phyloP scores from a whole-genome alignment of 192 early-diverging fungal genomes.

The Entomortierella lignicola region DNA sequence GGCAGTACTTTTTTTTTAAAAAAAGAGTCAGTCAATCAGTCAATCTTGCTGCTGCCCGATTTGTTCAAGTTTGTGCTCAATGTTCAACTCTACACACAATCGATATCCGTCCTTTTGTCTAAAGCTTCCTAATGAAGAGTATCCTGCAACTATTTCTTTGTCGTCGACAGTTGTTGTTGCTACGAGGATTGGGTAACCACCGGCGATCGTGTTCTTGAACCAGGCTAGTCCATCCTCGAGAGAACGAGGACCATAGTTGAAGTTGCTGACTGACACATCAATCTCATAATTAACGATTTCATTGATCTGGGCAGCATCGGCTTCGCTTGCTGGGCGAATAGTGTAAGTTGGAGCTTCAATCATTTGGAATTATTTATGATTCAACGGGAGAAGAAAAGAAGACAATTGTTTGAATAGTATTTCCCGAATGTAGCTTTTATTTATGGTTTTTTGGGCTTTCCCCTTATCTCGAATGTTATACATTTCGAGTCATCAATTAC shows the following conservation, averaged over 20 bases:
- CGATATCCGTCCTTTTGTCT: constrained; percentile 50
- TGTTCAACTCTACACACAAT: constrained; percentile 16
- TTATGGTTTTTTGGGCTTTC: not conserved
- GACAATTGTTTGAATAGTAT: too few species aligned
- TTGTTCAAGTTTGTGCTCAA: not conserved
- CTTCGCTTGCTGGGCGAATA: constrained; percentile 54
- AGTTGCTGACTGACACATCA: constrained; percentile 51
- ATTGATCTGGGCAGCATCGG: constrained; percentile 52
- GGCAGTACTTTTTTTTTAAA: constrained; percentile 52
- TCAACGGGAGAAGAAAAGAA: not conserved
- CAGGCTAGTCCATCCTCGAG: constrained; percentile 53
- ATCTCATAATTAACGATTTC: constrained; percentile 64
- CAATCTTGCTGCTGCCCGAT: not conserved
- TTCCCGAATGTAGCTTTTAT: too few species aligned
- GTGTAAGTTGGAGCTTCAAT: constrained; percentile 12
- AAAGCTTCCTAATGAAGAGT: constrained; percentile 39
- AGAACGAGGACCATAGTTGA: constrained; percentile 57
- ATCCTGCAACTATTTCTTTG: constrained; percentile 38
- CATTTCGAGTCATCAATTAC: constrained; percentile 24
- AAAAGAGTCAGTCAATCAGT: not conserved
- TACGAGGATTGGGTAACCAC: constrained; percentile 62
- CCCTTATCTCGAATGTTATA: constrained; percentile 2
- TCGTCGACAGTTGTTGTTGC: constrained; percentile 40
- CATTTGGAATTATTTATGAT: not conserved
- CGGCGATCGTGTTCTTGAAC: constrained; percentile 49